These are phyloP conservation scores for Evernia prunastri DNA, from an alignment of 495 filamentous ascomycete genomes.

Conservation along the genomic window DNA sequence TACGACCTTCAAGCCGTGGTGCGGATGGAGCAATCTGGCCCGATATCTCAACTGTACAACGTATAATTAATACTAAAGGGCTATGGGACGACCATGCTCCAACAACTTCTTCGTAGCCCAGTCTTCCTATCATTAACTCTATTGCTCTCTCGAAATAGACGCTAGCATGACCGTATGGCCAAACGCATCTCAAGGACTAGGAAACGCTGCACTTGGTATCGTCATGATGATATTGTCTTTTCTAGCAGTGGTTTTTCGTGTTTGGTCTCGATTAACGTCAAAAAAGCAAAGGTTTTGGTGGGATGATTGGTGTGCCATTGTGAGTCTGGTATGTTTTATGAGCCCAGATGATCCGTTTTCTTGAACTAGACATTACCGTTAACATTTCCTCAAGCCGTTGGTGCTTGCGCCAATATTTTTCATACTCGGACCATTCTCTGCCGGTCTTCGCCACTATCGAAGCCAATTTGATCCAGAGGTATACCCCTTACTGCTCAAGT, in stretches of 20 bases:
- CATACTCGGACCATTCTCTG: background rate
- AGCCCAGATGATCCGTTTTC: no score
- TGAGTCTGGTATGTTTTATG: background rate
- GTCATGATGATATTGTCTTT: conserved; percentile 5
- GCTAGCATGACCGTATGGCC: background rate
- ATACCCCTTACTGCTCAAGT: background rate
- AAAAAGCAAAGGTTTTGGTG: conserved; percentile 7
- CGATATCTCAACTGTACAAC: no score
- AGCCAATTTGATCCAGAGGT: background rate
- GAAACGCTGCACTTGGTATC: background rate
- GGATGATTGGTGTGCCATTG: conserved; percentile 10
- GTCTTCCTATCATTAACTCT: no score
- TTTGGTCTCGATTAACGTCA: conserved; percentile 1
- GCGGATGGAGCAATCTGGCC: no score
- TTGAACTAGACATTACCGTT: background rate
- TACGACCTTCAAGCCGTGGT: no score
- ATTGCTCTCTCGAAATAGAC: no score
- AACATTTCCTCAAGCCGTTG: background rate
- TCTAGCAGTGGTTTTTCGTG: background rate
- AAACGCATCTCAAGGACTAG: background rate
- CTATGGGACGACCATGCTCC: no score
- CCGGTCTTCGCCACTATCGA: background rate
- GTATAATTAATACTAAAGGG: no score
- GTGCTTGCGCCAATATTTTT: background rate
- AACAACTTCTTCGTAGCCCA: no score